Evolutionary conservation across 2,329 filamentous ascomycete genomes (phyloP).

Genomic region (Westerdykella sp.): DNA sequence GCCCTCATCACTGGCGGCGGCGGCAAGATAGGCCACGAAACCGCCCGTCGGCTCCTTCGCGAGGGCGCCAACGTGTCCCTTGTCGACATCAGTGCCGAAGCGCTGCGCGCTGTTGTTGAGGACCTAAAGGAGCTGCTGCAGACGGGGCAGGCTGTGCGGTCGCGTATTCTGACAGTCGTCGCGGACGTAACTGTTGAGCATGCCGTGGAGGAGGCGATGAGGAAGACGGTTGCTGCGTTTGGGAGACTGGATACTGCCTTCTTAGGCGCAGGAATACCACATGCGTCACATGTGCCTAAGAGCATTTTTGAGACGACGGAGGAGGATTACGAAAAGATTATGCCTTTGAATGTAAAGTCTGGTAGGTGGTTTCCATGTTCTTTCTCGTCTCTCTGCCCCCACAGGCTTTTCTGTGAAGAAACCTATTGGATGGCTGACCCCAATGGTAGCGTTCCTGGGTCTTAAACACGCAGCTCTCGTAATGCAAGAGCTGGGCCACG

Average conservation of each 20-base stretch:
- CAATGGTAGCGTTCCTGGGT: conserved; percentile 29
- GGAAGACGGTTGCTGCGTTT: conserved; percentile 23
- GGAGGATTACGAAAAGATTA: conserved; percentile 33
- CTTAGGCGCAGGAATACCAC: conserved; percentile 23
- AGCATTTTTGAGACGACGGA: conserved; percentile 34
- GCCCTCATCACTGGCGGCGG: conserved; percentile 31
- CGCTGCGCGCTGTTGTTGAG: conserved; percentile 22
- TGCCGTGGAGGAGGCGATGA: conserved; percentile 21
- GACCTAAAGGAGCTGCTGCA: conserved; percentile 20
- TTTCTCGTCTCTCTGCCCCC: neutral
- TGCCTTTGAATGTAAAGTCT: conserved; percentile 35
- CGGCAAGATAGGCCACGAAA: conserved; percentile 32
- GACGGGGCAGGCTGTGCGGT: conserved; percentile 20
- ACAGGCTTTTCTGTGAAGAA: neutral
- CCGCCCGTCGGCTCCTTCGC: conserved; percentile 29
- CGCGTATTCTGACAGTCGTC: conserved; percentile 26
- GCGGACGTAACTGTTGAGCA: conserved; percentile 33
- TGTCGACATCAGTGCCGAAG: conserved; percentile 28
- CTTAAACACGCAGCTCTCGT: conserved; percentile 32
- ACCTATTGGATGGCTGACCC: neutral
- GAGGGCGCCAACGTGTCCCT: conserved; percentile 36
- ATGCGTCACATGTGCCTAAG: conserved; percentile 14
- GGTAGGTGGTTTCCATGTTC: conserved; percentile 15
- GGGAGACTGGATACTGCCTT: conserved; percentile 24
- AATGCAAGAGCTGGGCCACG: conserved; percentile 27